These are phyloP conservation scores for Ambrosia artemisiifolia DNA, from an alignment of 129 eudicot species.

Conservation along the genomic window DNA sequence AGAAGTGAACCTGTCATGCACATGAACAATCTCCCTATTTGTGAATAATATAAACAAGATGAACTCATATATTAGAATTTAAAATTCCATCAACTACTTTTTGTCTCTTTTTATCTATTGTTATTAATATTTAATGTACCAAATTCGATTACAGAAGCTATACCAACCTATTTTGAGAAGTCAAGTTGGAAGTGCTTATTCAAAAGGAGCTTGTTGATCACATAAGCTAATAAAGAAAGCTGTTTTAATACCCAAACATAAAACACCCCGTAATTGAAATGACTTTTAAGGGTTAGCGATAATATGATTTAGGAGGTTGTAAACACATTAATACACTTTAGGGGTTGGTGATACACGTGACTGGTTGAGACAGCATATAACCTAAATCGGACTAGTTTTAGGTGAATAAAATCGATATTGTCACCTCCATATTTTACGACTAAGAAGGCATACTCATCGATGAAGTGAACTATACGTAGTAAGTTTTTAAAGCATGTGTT, in stretches of 20 bases:
- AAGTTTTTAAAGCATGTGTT: not conserved
- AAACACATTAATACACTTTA: too few species aligned
- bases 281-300: not conserved
- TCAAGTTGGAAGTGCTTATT: not conserved
- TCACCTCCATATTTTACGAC: not conserved
- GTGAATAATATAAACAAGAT: not conserved
- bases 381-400: not conserved
- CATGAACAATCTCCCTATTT: not conserved
- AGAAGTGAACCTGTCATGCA: slow-evolving; percentile 69
- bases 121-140: not conserved
- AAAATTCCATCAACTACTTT: not conserved
- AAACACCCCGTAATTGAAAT: too few species aligned
- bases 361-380: not conserved
- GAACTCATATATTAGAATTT: not conserved
- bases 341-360: not conserved
- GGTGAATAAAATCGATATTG: not conserved
- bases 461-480: not conserved
- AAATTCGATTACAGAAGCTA: not conserved
- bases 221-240: not conserved
- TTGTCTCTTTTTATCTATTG: not conserved
- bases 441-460: too few species aligned
- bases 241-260: not conserved
- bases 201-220: not conserved
- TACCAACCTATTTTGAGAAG: not conserved
- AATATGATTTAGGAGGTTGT: too few species aligned